phyloP scores from a whole-genome alignment of 2,329 filamentous ascomycete species.

The Xylaria sp. region DNA sequence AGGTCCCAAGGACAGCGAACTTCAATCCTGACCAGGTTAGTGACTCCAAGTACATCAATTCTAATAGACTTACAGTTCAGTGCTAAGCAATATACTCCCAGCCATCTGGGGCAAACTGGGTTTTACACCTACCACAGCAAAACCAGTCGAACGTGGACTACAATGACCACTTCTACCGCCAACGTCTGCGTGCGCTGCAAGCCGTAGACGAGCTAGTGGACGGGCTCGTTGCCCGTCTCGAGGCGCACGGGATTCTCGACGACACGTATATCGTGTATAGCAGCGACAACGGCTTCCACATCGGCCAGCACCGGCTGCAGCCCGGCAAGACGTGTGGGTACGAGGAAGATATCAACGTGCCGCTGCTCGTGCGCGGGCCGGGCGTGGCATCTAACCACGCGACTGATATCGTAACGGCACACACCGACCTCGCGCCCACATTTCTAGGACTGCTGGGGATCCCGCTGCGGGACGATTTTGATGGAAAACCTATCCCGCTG shows the following conservation, averaged over 20 bases:
- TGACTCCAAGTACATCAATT: background rate
- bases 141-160: conserved; percentile 56
- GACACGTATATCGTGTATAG: conserved; percentile 69
- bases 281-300: conserved; percentile 68
- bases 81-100: conserved; percentile 13
- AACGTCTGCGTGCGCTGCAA: conserved; percentile 63
- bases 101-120: conserved; percentile 56
- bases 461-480: conserved; percentile 58
- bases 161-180: conserved; percentile 63
- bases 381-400: conserved; percentile 57
- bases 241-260: conserved; percentile 67
- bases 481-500: conserved; percentile 61
- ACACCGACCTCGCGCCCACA: conserved; percentile 66
- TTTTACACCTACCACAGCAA: conserved; percentile 55
- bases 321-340: conserved; percentile 68
- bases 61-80: background rate
- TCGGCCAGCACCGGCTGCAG: conserved; percentile 65
- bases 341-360: conserved; percentile 69
- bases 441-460: conserved; percentile 58
- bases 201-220: conserved; percentile 66
- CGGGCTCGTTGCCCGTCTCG: conserved; percentile 53
- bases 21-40: conserved; percentile 72
- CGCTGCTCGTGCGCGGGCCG: conserved; percentile 69
- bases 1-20: conserved; percentile 68
- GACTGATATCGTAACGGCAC: conserved; percentile 61